Evolutionary conservation across 192 early-diverging fungal genomes (phyloP), one percentile per base, ranked within the genome.

Genomic region (Coemansia sp.): DNA sequence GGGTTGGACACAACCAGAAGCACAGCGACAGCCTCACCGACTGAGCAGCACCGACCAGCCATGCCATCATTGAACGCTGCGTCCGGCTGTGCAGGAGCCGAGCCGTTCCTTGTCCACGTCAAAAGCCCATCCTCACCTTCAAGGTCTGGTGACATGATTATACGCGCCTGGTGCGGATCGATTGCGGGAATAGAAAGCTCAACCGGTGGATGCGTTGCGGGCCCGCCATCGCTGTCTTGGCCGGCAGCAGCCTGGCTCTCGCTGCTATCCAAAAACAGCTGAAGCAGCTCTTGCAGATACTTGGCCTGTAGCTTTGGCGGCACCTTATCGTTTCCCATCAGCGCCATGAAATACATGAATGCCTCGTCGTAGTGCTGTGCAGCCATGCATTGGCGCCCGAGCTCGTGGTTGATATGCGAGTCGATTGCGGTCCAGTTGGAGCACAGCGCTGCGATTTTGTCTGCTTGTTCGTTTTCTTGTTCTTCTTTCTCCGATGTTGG

Each of bases 401-500:
- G 83, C 13, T 92, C 85, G 62, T 95, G 95, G 69, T 94, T 85
- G 61, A 96, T 87, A 69, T 95, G 92, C 69, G 94, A 92, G 45
- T 95, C 91, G n/a, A 91, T 81, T 23, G 78, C 62, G 35, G 66
- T 55, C 78, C 78, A 81, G 55, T 45, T 71, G 15, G 78, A 64
- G 19, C 61, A 57, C 55, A 57, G 33, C 34, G 55, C 55, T 34
- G 55, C 32, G 15, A 34, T 14, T 32, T 5, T 36, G 20, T 11
- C 10, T 13, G 34, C 56, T 19, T 0, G 5, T 34, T 35, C 34
- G 8, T 19, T 41, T 1, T 1, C 42, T n/a, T 10, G 38, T n/a
- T 63, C 56, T 0, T 36, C 13, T 1, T 59, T 48, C 8, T 29
- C 29, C 10, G 34, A 5, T 34, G 46, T 42, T n/a, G 15, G 7